These are phyloP conservation scores for Cordyceps farinosa DNA, from an alignment of 2,329 filamentous ascomycete species.

Conservation along the genomic window DNA sequence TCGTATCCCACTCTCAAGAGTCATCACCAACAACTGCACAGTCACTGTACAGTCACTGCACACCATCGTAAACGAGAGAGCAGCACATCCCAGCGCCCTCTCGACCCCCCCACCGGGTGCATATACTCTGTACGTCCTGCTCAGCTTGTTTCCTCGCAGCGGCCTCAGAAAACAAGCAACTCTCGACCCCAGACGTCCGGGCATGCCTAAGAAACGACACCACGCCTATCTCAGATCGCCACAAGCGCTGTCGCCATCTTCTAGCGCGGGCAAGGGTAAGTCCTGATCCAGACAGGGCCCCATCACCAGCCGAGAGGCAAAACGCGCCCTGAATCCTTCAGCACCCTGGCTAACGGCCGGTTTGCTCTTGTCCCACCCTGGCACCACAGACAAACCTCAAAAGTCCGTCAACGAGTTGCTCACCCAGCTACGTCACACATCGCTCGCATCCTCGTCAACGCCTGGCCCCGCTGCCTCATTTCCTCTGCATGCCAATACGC, in stretches of 20 bases:
- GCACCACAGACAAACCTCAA: conserved; percentile 30
- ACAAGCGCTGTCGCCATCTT: conserved; percentile 44
- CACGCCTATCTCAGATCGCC: conserved; percentile 57
- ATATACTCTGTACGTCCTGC: neutral
- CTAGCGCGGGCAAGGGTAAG: conserved; percentile 11
- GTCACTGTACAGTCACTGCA: neutral
- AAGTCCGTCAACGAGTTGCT: conserved; percentile 58
- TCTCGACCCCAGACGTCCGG: conserved; percentile 20
- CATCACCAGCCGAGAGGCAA: conserved; percentile 25
- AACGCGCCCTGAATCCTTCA: neutral
- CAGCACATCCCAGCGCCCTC: neutral
- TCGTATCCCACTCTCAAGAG: neutral
- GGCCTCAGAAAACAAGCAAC: neutral
- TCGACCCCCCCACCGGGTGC: neutral
- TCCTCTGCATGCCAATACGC: conserved; percentile 33
- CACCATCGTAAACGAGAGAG: neutral
- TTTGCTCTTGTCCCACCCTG: conserved; percentile 12
- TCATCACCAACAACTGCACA: neutral
- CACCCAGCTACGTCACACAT: conserved; percentile 51
- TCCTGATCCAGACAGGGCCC: conserved; percentile 13
- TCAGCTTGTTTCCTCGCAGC: neutral
- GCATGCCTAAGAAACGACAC: conserved; percentile 64
- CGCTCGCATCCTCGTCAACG: conserved; percentile 28
- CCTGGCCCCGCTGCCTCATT: conserved; percentile 21
- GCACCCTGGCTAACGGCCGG: conserved; percentile 23